Percentiles rank a stretch among this genome's conserved stretches.
These are phyloP conservation scores for Fusarium guadeloupense DNA, from an alignment of 2,329 filamentous ascomycete genomes.

Conservation along the genomic window DNA sequence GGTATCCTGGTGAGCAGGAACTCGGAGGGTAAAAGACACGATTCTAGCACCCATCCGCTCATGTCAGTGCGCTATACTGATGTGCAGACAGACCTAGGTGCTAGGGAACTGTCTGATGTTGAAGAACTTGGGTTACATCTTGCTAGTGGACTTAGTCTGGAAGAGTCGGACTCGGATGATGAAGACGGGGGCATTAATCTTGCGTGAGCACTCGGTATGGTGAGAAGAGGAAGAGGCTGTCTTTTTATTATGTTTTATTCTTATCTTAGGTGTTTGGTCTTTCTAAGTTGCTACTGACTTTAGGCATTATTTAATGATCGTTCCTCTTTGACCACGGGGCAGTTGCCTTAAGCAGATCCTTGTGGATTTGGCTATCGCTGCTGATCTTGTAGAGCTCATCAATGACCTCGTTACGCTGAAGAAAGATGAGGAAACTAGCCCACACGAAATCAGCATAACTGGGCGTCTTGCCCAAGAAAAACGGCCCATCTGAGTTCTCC, in stretches of 20 bases:
- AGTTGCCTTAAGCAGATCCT: slow-evolving; percentile 51
- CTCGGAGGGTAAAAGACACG: slow-evolving; percentile 42
- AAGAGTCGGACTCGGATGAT: slow-evolving; percentile 21
- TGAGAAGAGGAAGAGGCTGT: background rate
- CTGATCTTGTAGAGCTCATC: slow-evolving; percentile 49
- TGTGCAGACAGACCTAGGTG: slow-evolving; percentile 7
- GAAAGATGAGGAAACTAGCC: slow-evolving; percentile 58
- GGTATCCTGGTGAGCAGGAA: slow-evolving; percentile 42
- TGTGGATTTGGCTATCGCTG: slow-evolving; percentile 52
- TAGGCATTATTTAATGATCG: slow-evolving; percentile 43
- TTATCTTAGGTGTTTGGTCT: background rate
- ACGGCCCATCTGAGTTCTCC: slow-evolving; percentile 66
- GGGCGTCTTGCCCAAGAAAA: slow-evolving; percentile 65
- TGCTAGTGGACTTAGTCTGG: slow-evolving; percentile 10
- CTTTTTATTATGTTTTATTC: background rate
- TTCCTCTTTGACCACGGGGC: slow-evolving; percentile 54
- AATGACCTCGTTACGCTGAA: slow-evolving; percentile 47
- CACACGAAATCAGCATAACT: slow-evolving; percentile 69
- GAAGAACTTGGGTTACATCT: slow-evolving; percentile 30
- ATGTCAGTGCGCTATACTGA: slow-evolving; percentile 19
- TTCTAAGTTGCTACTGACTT: background rate
- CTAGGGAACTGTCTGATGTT: slow-evolving; percentile 11
- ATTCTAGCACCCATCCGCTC: slow-evolving; percentile 45
- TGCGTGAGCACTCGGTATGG: background rate
- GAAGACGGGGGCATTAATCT: slow-evolving; percentile 28